phyloP scores from a whole-genome alignment of 2,329 filamentous ascomycete genomes.

The Hysterium pulicare region DNA sequence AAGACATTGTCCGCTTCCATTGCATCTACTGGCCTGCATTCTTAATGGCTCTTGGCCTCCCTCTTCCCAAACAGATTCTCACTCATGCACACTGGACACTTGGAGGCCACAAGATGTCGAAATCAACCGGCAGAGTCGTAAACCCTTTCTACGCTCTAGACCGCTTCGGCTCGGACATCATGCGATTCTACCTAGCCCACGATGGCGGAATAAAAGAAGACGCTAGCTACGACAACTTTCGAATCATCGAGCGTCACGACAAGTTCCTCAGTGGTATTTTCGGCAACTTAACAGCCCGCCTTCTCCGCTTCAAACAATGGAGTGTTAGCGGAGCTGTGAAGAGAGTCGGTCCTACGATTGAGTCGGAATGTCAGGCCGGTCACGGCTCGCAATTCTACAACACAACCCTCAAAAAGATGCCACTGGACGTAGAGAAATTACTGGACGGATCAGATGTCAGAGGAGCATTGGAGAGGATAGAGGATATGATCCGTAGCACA shows the following conservation, averaged over 20 bases:
- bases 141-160: constrained; percentile 90
- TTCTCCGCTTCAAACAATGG: constrained; percentile 68
- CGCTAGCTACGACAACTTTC: constrained; percentile 77
- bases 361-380: constrained; percentile 25
- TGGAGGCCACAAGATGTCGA: constrained; percentile 90
- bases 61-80: constrained; percentile 73
- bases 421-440: constrained; percentile 44
- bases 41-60: constrained; percentile 80
- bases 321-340: constrained; percentile 60
- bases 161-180: constrained; percentile 78
- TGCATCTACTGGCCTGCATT: constrained; percentile 98
- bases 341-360: constrained; percentile 23
- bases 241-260: constrained; percentile 73
- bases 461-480: constrained; percentile 63
- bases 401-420: constrained; percentile 40
- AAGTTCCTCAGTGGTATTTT: constrained; percentile 73
- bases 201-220: constrained; percentile 76
- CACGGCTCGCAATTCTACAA: constrained; percentile 31
- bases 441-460: constrained; percentile 66
- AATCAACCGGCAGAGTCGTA: constrained; percentile 90
- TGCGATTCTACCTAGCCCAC: constrained; percentile 85
- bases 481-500: constrained; percentile 60
- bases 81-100: constrained; percentile 96
- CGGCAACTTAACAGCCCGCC: constrained; percentile 74
- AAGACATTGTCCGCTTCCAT: constrained; percentile 93